A percentile compares a stretch with the other conserved stretches of the same genome.
These are phyloP conservation scores for Rhizoctonia solani DNA, from an alignment of 1,284 basidiomycete species.

Conservation along the genomic window DNA sequence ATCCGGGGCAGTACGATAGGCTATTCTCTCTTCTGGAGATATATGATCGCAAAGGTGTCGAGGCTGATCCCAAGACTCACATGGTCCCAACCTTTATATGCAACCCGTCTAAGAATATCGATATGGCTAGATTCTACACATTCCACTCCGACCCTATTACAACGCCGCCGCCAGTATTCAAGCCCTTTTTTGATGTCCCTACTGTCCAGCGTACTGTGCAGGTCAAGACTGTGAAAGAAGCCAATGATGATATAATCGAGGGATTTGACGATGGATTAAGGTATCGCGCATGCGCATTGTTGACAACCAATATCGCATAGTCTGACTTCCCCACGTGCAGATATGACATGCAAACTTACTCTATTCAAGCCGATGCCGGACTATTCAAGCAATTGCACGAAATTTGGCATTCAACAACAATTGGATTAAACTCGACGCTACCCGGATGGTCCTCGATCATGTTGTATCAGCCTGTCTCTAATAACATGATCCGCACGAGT, in stretches of 20 bases:
- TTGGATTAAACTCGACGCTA: background rate
- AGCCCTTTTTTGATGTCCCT: constrained; percentile 12
- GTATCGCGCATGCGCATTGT: background rate
- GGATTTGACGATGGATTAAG: background rate
- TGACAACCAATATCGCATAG: background rate
- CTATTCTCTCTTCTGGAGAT: background rate
- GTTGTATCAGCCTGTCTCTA: constrained; percentile 2
- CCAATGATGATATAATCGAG: background rate
- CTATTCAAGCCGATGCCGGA: background rate
- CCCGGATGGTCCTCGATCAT: constrained; percentile 1
- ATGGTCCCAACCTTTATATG: background rate
- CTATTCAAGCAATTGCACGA: background rate
- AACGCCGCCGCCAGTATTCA: background rate
- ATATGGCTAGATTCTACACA: constrained; percentile 8
- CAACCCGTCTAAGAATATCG: background rate
- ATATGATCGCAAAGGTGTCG: background rate
- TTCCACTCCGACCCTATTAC: constrained; percentile 7
- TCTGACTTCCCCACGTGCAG: background rate
- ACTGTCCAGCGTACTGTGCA: background rate
- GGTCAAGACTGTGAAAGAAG: constrained; percentile 15
- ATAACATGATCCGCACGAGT: constrained; percentile 12
- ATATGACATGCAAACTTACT: constrained; percentile 3
- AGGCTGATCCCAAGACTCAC: constrained; percentile 3
- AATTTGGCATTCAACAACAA: background rate
- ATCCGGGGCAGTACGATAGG: background rate